These are phyloP conservation scores for Sphagnum magellanicum DNA, from an alignment of 228 moss, liverwort and hornwort genomes.

Conservation along the genomic window DNA sequence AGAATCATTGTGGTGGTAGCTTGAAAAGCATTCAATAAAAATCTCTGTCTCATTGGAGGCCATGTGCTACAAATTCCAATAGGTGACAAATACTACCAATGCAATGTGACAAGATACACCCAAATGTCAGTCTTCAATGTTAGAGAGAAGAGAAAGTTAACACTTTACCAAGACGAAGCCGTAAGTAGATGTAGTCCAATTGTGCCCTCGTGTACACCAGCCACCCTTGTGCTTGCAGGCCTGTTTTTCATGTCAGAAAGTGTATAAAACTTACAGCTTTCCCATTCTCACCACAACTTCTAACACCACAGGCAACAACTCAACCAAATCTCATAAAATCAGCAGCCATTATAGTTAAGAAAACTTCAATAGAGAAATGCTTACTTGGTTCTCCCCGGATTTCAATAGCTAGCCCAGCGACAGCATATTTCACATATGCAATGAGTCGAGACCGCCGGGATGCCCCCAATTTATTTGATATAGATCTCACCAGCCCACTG, in stretches of 20 bases:
- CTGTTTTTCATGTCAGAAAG: constrained; percentile 13
- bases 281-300: too few relatives aligned
- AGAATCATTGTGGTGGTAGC: too few relatives aligned
- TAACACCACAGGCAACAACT: not conserved
- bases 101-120: too few relatives aligned
- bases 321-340: not conserved
- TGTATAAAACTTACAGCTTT: not conserved
- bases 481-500: constrained; percentile 83
- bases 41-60: too few relatives aligned
- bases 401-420: constrained; percentile 61
- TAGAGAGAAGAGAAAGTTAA: too few relatives aligned
- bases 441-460: constrained; percentile 69
- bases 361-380: too few relatives aligned
- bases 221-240: constrained; percentile 55
- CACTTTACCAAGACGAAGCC: constrained; percentile 58
- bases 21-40: too few relatives aligned
- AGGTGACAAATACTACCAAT: too few relatives aligned
- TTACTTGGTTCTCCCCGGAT: constrained; percentile 75
- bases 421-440: constrained; percentile 77
- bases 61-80: too few relatives aligned
- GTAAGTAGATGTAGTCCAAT: constrained; percentile 59
- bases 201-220: constrained; percentile 53
- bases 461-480: constrained; percentile 72
- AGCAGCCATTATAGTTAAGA: not conserved
- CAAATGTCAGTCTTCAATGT: too few relatives aligned